These are phyloP conservation scores for Chaetomidium leptoderma DNA, from an alignment of 495 filamentous ascomycete species.

Conservation along the genomic window DNA sequence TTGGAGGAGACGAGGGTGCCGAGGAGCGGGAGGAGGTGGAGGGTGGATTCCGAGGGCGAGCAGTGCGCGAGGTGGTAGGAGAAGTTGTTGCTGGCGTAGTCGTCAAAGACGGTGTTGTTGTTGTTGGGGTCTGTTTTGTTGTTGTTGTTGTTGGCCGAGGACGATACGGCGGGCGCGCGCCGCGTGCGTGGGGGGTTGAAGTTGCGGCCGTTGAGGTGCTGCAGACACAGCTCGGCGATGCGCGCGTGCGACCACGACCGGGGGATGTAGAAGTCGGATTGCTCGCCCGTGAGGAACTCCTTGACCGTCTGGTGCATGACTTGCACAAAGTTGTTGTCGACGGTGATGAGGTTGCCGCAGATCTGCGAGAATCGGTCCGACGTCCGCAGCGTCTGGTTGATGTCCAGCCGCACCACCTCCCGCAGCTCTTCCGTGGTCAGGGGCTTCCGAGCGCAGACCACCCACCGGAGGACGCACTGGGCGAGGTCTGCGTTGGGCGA, in stretches of 20 bases:
- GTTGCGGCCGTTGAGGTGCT: conserved; percentile 19
- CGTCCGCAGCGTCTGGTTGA: conserved; percentile 20
- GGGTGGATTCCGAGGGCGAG: conserved; percentile 12
- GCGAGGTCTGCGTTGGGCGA: conserved; percentile 20
- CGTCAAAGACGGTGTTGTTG: conserved; percentile 13
- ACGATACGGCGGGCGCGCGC: background rate
- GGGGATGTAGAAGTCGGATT: conserved; percentile 17
- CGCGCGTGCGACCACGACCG: conserved; percentile 18
- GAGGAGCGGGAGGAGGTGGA: conserved; percentile 15
- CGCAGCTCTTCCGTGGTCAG: conserved; percentile 20
- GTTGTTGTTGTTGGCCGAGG: background rate
- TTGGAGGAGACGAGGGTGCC: conserved; percentile 19
- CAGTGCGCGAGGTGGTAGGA: conserved; percentile 25
- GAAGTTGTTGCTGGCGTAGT: conserved; percentile 21
- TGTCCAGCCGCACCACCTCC: conserved; percentile 23
- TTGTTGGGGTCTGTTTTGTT: background rate
- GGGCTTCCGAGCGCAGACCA: conserved; percentile 20
- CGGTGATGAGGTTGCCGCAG: conserved; percentile 24
- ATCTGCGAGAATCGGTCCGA: conserved; percentile 17
- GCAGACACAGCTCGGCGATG: conserved; percentile 23
- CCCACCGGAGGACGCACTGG: conserved; percentile 25
- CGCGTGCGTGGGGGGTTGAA: conserved; percentile 19
- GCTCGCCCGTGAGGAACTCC: conserved; percentile 20
- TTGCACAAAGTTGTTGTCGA: conserved; percentile 20
- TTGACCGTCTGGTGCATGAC: conserved; percentile 28